Conservation (phyloP, 441 rosid genomes). For the Erodium texanum region DNA sequence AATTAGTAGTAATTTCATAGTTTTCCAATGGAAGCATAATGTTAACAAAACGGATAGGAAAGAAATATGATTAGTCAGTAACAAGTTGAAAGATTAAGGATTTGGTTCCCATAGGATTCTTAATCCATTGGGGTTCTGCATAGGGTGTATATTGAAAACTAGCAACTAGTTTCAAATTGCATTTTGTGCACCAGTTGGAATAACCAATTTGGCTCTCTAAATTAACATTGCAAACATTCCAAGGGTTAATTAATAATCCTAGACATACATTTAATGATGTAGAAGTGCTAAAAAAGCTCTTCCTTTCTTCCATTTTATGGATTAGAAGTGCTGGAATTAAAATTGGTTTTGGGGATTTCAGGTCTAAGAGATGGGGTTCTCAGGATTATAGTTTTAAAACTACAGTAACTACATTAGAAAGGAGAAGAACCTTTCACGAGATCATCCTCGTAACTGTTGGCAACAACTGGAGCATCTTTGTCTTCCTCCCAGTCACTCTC, state of each 20-base stretch:
- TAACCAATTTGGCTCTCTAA: too few species aligned
- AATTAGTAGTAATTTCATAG: neutral
- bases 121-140: neutral
- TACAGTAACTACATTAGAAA: neutral
- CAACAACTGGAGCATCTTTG: conserved; percentile 13
- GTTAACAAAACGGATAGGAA: neutral
- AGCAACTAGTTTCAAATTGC: neutral
- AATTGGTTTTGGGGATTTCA: neutral
- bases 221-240: too few species aligned
- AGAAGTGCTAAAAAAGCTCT: too few species aligned
- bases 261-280: too few species aligned
- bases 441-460: conserved; percentile 35
- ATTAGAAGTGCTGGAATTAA: neutral
- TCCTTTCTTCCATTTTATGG: neutral
- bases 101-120: neutral
- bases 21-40: neutral
- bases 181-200: neutral
- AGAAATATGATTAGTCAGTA: neutral
- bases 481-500: conserved; percentile 55
- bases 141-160: neutral
- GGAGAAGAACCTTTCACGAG: conserved; percentile 46
- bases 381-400: neutral
- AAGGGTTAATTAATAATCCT: too few species aligned
- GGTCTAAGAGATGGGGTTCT: too few species aligned
- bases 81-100: neutral